A percentile compares a stretch with the other conserved stretches of the same genome.
phyloP scores from a whole-genome alignment of 345 rosid species.

The Boechera stricta region DNA sequence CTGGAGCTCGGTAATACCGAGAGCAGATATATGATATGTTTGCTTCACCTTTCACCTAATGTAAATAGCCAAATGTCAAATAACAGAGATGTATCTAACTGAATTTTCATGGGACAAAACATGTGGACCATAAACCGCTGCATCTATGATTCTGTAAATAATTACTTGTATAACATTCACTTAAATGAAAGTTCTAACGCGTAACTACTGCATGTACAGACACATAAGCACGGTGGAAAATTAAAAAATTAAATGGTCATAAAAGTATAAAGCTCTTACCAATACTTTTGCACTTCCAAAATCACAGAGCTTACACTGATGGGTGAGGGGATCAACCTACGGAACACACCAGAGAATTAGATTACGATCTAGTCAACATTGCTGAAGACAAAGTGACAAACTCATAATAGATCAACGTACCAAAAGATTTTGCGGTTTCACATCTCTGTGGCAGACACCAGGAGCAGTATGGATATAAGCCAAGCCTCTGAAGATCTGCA shows the following conservation, averaged over 20 bases:
- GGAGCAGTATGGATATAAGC: constrained; percentile 77
- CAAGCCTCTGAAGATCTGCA: constrained; percentile 70
- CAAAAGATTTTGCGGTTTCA: constrained; percentile 95
- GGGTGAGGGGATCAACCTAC: constrained; percentile 84
- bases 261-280: constrained; percentile 48
- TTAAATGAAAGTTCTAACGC: background rate
- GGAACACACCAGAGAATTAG: constrained; percentile 21
- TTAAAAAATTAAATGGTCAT: background rate
- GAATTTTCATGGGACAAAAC: background rate
- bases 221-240: background rate
- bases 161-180: background rate
- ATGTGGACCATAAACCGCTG: background rate
- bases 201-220: background rate
- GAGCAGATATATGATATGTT: constrained; percentile 88
- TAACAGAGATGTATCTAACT: background rate
- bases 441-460: constrained; percentile 90
- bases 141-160: background rate
- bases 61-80: constrained; percentile 20
- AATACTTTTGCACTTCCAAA: constrained; percentile 88
- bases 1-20: constrained; percentile 89
- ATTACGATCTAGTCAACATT: constrained; percentile 17
- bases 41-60: constrained; percentile 79
- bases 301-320: constrained; percentile 83
- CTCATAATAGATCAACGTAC: constrained; percentile 47
- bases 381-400: constrained; percentile 8